Conservation (phyloP, 768 basidiomycete genomes). For the Calocybe gangraenosa region DNA sequence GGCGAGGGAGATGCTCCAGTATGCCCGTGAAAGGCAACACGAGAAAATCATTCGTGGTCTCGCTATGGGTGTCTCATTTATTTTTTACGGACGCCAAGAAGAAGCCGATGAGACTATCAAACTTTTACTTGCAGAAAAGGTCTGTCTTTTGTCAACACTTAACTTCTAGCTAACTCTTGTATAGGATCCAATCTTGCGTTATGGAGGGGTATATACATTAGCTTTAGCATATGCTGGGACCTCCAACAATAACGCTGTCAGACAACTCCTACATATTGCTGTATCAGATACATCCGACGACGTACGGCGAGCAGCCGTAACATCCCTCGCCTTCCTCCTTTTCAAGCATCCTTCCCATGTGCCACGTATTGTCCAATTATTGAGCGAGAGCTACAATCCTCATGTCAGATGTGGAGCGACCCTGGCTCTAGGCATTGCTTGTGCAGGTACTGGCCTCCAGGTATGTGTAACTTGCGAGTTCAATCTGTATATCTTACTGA, state of each 20-base stretch:
- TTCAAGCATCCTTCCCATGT: constrained; percentile 98
- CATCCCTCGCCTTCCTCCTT: constrained; percentile 90
- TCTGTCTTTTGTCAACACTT: constrained; percentile 23
- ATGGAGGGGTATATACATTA: constrained; percentile 95
- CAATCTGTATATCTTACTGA: background rate
- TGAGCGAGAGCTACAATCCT: constrained; percentile 98
- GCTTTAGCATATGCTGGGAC: constrained; percentile 97
- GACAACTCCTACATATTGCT: constrained; percentile 89
- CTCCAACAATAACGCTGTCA: constrained; percentile 88
- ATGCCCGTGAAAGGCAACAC: constrained; percentile 96
- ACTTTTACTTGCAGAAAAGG: constrained; percentile 81
- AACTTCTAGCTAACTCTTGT: constrained; percentile 7
- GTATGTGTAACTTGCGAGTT: constrained; percentile 35
- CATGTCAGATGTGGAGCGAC: constrained; percentile 98
- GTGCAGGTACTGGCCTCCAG: constrained; percentile 94
- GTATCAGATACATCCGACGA: constrained; percentile 99
- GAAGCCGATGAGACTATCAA: constrained; percentile 85
- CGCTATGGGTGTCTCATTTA: constrained; percentile 87
- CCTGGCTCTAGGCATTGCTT: constrained; percentile 93
- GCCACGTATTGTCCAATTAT: constrained; percentile 91
- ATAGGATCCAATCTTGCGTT: constrained; percentile 94
- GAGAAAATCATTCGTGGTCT: constrained; percentile 99
- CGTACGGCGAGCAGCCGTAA: constrained; percentile 94
- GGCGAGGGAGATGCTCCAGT: constrained; percentile 92
- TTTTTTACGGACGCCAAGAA: constrained; percentile 91